Evolutionary conservation across 2,329 filamentous ascomycete genomes (phyloP).

Genomic region (Phyllosticta citrichinensis): DNA sequence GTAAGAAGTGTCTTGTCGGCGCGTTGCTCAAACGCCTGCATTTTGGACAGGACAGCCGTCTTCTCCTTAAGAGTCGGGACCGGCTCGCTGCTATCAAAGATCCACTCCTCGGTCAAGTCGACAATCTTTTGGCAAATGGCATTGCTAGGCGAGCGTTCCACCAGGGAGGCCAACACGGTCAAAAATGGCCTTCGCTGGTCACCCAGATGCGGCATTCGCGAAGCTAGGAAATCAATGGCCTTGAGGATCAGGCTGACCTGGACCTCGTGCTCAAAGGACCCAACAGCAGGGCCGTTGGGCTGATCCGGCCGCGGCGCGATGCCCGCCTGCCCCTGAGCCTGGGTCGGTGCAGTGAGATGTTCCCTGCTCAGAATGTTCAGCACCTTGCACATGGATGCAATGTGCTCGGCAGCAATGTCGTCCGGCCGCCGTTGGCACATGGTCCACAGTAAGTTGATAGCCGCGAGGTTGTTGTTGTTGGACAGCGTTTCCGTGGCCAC

Average conservation of each 20-base stretch:
- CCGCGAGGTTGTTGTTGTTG: constrained; percentile 70
- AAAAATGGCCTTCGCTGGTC: constrained; percentile 89
- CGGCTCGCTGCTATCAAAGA: constrained; percentile 88
- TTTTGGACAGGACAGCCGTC: constrained; percentile 97
- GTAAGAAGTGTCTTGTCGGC: constrained; percentile 74
- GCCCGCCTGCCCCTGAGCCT: constrained; percentile 25
- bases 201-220: constrained; percentile 84
- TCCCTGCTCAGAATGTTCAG: constrained; percentile 81
- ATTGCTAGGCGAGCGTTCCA: constrained; percentile 86
- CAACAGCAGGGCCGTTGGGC: constrained; percentile 48
- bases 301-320: constrained; percentile 42
- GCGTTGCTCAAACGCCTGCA: constrained; percentile 88
- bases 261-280: constrained; percentile 72
- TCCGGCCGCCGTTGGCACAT: constrained; percentile 74
- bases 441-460: constrained; percentile 89
- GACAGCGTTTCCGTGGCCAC: constrained; percentile 82
- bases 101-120: constrained; percentile 88
- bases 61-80: constrained; percentile 98
- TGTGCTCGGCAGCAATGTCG: constrained; percentile 74
- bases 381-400: constrained; percentile 81
- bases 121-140: constrained; percentile 86
- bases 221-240: constrained; percentile 82
- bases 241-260: constrained; percentile 89
- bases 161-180: constrained; percentile 85
- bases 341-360: constrained; percentile 61